Base-by-base conservation (phyloP, 2,329 filamentous ascomycete species). In the Exophiala calicioides region DNA sequence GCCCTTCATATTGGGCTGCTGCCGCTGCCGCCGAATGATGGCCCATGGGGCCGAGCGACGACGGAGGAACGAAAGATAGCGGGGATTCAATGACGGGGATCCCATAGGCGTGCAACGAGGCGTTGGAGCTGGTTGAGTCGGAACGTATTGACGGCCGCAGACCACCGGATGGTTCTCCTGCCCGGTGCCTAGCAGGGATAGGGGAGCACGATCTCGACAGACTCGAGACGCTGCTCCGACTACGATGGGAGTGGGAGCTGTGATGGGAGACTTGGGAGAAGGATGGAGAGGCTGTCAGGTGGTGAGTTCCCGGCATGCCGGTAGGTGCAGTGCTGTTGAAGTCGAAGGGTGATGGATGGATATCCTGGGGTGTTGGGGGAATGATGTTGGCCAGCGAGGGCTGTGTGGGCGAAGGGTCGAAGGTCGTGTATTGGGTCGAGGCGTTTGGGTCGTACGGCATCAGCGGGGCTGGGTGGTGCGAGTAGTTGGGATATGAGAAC, bases 61-160 rank as follows among this genome's bases (percentile, higher is more conserved):
- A 46, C 19, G 51, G 32, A 12, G 46, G 16, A 13, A 34, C 15
- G 20, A 39, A 30, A 12, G 44, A 19, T 7, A 48, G 48, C 16
- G 47, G 36, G 18, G 51, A 27, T 6, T 55, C 52, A 13, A 42
- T 35, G 1, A 60, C 47, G 1, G 58, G 57, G 34, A 58, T 58
- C 24, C 58, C 58, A 37, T 59, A 60, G 12, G 57, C 47, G 33
- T 58, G 51, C 8, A 60, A 39, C 4, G 58, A 56, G 10, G 49
- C 43, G 45, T 40, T 58, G 18, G 58, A 59, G 8, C 55, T 58
- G 19, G 45, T 49, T 7, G 51, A 55, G 30, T 50, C 47, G 12
- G 54, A 57, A 12, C 54, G 54, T 4, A 50, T 42, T 4, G 45
- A 39, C n/a, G 36, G 42, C 9, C 47, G 44, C 21, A 52, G 42